Percentiles rank a stretch among this genome's conserved stretches.
Evolutionary conservation across 2,329 filamentous ascomycete species (phyloP).

Genomic region (Cercospora sp.): DNA sequence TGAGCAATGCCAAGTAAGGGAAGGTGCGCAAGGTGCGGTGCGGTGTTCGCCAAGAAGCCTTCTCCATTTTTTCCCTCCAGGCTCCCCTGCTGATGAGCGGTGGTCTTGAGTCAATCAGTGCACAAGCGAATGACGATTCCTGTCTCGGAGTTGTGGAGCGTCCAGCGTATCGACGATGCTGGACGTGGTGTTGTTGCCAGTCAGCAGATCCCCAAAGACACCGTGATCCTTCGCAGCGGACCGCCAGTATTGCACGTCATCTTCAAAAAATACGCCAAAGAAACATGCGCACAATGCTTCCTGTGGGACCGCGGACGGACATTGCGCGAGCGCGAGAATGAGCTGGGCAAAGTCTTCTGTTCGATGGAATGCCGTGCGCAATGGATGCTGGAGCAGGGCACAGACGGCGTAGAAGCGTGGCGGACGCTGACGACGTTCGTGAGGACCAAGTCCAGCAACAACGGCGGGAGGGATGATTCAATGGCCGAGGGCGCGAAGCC

Average conservation of each 20-base stretch:
- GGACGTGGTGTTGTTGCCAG: conserved; percentile 50
- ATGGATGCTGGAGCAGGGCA: conserved; percentile 40
- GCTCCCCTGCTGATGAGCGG: conserved; percentile 4
- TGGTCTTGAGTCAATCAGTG: conserved; percentile 6
- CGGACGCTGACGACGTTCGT: conserved; percentile 30
- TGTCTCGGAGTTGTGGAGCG: conserved; percentile 35
- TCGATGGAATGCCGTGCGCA: conserved; percentile 37
- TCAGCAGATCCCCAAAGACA: conserved; percentile 38
- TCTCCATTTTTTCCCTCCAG: background rate
- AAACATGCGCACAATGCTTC: conserved; percentile 53
- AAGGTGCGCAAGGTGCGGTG: background rate
- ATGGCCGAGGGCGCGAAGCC: conserved; percentile 23
- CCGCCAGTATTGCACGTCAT: conserved; percentile 46
- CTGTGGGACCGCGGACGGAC: conserved; percentile 48
- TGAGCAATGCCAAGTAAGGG: background rate
- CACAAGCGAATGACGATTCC: conserved; percentile 15
- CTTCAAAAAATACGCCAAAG: conserved; percentile 49
- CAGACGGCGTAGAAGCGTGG: conserved; percentile 38
- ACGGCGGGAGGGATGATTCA: conserved; percentile 10
- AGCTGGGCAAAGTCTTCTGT: conserved; percentile 49
- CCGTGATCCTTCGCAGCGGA: conserved; percentile 42
- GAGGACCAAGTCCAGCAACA: conserved; percentile 21
- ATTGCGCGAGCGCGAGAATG: conserved; percentile 42
- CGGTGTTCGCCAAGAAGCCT: background rate
- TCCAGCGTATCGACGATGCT: conserved; percentile 45